phyloP scores from a whole-genome alignment of 306 rosid species.

The Quercus alba region DNA sequence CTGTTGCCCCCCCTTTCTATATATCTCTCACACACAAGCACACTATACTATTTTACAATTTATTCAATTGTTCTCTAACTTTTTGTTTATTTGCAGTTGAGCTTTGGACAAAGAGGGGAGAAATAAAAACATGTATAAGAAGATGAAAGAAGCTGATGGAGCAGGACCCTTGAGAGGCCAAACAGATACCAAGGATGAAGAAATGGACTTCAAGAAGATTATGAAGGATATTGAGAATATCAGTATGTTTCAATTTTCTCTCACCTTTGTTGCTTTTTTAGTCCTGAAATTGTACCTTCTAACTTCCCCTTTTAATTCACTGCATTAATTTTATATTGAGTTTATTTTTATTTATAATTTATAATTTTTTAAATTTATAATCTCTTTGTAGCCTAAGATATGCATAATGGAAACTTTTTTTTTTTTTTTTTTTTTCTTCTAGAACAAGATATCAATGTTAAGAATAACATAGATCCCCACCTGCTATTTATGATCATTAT shows the following conservation, averaged over 20 bases:
- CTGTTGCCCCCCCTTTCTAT: neutral
- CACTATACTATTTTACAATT: neutral
- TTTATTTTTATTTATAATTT: neutral
- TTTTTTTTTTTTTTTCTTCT: neutral
- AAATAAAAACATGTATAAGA: constrained; percentile 7
- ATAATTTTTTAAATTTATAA: too few species aligned
- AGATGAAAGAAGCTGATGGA: constrained; percentile 3
- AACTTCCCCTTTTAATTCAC: neutral
- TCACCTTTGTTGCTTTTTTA: neutral
- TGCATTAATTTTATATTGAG: neutral
- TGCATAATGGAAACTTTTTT: neutral
- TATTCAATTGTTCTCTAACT: neutral
- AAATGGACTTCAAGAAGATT: constrained; percentile 12
- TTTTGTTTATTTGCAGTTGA: neutral
- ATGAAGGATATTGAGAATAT: constrained; percentile 22
- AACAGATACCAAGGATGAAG: neutral
- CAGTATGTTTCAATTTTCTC: constrained; percentile 7
- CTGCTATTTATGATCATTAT: too few species aligned
- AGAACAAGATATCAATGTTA: neutral
- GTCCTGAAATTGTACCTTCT: neutral
- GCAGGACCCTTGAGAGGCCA: neutral
- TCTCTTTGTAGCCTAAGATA: neutral
- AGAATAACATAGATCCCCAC: neutral
- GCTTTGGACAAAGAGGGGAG: neutral
- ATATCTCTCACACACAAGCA: neutral